phyloP scores from a whole-genome alignment of 371 early-diverging fungal species.

The Coemansia sp. region DNA sequence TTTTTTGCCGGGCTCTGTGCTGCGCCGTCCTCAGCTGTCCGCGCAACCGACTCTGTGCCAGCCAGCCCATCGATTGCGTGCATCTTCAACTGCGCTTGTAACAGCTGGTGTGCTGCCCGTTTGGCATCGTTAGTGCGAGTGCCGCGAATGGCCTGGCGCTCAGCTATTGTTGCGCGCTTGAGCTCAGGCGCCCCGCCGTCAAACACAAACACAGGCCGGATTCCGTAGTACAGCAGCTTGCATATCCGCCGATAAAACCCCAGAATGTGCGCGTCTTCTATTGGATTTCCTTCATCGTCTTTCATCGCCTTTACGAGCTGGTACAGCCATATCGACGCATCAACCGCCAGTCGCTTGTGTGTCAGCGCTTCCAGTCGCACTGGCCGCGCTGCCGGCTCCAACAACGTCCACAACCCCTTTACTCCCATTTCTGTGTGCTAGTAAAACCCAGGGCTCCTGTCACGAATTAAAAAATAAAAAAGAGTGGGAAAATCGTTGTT shows the following conservation, averaged over 20 bases:
- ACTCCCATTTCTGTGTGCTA: slow-evolving; percentile 81
- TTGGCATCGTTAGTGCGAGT: slow-evolving; percentile 45
- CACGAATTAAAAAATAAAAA: background rate
- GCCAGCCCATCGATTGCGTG: slow-evolving; percentile 25
- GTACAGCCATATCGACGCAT: slow-evolving; percentile 97
- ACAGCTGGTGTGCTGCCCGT: slow-evolving; percentile 80
- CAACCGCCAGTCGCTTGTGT: slow-evolving; percentile 80
- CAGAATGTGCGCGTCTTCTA: slow-evolving; percentile 82
- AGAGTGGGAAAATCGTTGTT: background rate
- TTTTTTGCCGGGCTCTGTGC: slow-evolving; percentile 44
- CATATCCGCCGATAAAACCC: slow-evolving; percentile 93
- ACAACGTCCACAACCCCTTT: slow-evolving; percentile 89
- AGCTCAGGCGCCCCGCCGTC: slow-evolving; percentile 89
- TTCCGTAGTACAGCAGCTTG: slow-evolving; percentile 88
- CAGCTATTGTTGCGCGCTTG: slow-evolving; percentile 77
- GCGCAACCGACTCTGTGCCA: background rate
- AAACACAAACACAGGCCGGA: slow-evolving; percentile 95
- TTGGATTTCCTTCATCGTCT: slow-evolving; percentile 78
- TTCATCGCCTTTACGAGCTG: slow-evolving; percentile 93
- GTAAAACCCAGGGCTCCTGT: background rate
- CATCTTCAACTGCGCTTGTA: slow-evolving; percentile 72
- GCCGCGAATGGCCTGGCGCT: slow-evolving; percentile 44
- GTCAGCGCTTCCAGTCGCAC: slow-evolving; percentile 75
- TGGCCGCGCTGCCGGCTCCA: slow-evolving; percentile 79
- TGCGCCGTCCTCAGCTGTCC: slow-evolving; percentile 6